A percentile compares a stretch with the other conserved stretches of the same genome.
These are phyloP conservation scores for Phytophthora quininea DNA, from an alignment of 352 stramenopile genomes.

Conservation along the genomic window DNA sequence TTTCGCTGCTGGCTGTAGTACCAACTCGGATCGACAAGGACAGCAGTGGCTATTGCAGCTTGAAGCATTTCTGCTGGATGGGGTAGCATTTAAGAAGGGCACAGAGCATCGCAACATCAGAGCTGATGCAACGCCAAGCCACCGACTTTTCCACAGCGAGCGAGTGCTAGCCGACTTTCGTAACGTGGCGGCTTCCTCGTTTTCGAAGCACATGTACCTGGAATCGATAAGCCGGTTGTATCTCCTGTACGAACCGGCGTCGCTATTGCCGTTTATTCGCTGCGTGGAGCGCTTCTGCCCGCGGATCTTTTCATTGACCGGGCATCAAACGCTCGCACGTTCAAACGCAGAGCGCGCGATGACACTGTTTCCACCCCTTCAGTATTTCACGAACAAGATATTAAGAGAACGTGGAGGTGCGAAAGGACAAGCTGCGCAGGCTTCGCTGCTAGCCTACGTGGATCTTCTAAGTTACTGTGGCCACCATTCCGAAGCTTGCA, in stretches of 20 bases:
- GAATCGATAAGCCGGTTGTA: constrained; percentile 85
- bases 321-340: constrained; percentile 40
- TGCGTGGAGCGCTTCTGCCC: constrained; percentile 68
- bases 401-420: constrained; percentile 22
- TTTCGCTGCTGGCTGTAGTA: constrained; percentile 70
- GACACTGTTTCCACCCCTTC: constrained; percentile 59
- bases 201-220: constrained; percentile 90
- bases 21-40: constrained; percentile 56
- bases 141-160: constrained; percentile 87
- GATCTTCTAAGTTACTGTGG: constrained; percentile 61
- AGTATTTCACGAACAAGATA: constrained; percentile 51
- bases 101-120: constrained; percentile 3
- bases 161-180: constrained; percentile 73
- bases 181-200: constrained; percentile 65
- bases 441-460: constrained; percentile 65
- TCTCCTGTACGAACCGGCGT: constrained; percentile 64
- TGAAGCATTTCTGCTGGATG: constrained; percentile 68
- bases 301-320: constrained; percentile 69
- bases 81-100: constrained; percentile 48
- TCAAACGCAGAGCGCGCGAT: constrained; percentile 76
- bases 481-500: constrained; percentile 57
- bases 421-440: constrained; percentile 22
- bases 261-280: constrained; percentile 64
- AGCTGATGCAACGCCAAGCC: constrained; percentile 49
- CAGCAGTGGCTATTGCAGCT: constrained; percentile 74